Conservation (phyloP, 164 flowering plant genomes). For the Nelumbo lutea region DNA sequence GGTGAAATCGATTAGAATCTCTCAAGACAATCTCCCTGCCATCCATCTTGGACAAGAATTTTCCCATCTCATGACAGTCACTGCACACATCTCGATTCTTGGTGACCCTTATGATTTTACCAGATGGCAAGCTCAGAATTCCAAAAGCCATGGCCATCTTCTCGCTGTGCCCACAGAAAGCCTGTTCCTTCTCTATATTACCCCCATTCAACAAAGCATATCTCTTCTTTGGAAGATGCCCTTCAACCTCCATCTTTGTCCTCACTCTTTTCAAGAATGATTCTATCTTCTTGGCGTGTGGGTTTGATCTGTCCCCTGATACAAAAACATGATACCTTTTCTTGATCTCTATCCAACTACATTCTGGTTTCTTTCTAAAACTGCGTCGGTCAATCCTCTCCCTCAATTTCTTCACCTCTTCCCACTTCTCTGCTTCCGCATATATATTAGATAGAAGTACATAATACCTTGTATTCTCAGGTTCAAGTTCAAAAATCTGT, state of each 20-base stretch:
- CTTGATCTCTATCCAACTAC: slow-evolving; percentile 67
- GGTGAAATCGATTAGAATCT: slow-evolving; percentile 66
- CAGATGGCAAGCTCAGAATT: slow-evolving; percentile 36
- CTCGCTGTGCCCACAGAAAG: slow-evolving; percentile 68
- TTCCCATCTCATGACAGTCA: slow-evolving; percentile 69
- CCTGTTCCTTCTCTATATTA: slow-evolving; percentile 41
- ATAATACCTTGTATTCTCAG: slow-evolving; percentile 56
- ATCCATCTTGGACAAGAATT: slow-evolving; percentile 44
- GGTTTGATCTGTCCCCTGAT: slow-evolving; percentile 40
- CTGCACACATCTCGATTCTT: slow-evolving; percentile 54
- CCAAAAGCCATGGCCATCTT: slow-evolving; percentile 65
- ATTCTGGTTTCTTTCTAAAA: slow-evolving; percentile 46
- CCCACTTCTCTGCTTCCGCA: slow-evolving; percentile 68
- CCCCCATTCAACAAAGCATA: slow-evolving; percentile 44
- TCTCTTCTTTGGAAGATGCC: slow-evolving; percentile 23
- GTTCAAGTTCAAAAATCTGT: slow-evolving; percentile 49
- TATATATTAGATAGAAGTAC: slow-evolving; percentile 56
- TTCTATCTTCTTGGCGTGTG: slow-evolving; percentile 31
- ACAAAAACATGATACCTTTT: slow-evolving; percentile 47
- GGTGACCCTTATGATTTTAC: slow-evolving; percentile 45
- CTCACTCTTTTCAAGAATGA: slow-evolving; percentile 31
- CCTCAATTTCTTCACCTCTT: slow-evolving; percentile 40
- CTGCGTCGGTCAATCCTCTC: slow-evolving; percentile 34
- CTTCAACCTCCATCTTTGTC: slow-evolving; percentile 42
- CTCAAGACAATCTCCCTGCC: slow-evolving; percentile 52